These are phyloP conservation scores for Lactarius pseudohatsudake DNA, from an alignment of 768 basidiomycete species.

Conservation along the genomic window DNA sequence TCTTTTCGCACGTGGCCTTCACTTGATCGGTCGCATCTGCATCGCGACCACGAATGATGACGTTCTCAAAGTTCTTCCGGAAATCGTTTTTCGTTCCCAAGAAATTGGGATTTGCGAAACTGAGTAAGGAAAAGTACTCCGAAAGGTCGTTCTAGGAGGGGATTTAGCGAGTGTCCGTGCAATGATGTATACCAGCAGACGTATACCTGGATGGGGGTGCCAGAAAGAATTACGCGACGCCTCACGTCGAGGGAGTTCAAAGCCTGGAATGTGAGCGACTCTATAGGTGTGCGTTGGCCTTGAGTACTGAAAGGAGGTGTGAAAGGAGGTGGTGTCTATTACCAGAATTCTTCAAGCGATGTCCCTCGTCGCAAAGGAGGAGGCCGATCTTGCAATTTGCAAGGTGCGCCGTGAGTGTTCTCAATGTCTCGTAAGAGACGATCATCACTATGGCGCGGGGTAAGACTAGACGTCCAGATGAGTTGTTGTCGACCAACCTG, in stretches of 20 bases:
- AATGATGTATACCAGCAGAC: not conserved
- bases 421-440: conserved; percentile 94
- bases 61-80: conserved; percentile 92
- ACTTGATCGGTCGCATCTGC: conserved; percentile 76
- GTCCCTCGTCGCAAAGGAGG: conserved; percentile 96
- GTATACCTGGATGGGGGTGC: conserved; percentile 84
- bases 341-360: conserved; percentile 96
- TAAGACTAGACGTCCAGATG: not conserved
- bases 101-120: conserved; percentile 90
- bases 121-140: conserved; percentile 91
- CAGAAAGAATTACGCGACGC: conserved; percentile 90
- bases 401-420: conserved; percentile 74
- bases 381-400: conserved; percentile 82
- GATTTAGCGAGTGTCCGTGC: conserved; percentile 11
- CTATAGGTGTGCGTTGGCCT: conserved; percentile 39
- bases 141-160: conserved; percentile 80
- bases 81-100: conserved; percentile 88
- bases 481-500: conserved; percentile 52
- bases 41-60: conserved; percentile 88
- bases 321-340: conserved; percentile 30
- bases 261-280: conserved; percentile 84
- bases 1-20: conserved; percentile 82
- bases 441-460: conserved; percentile 75
- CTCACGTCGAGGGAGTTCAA: conserved; percentile 81
- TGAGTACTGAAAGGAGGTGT: conserved; percentile 7